Percentiles rank a stretch among this genome's conserved stretches.
phyloP scores from a whole-genome alignment of 108 stramenopile genomes.

The Fistulifera pelliculosa region DNA sequence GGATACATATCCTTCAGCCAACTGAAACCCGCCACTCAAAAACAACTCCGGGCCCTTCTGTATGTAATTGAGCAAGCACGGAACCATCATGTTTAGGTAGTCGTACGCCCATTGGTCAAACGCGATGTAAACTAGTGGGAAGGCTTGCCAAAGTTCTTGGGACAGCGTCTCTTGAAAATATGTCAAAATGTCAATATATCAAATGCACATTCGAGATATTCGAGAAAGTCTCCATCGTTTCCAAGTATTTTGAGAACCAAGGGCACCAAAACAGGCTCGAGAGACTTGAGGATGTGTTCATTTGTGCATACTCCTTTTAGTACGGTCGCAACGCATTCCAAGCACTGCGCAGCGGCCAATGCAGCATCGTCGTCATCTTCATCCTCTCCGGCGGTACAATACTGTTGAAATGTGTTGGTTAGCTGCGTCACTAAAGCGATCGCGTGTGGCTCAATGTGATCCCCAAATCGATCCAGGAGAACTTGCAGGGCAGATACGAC shows the following conservation, averaged over 20 bases:
- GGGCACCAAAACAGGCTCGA: conserved; percentile 89
- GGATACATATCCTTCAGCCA: conserved; percentile 45
- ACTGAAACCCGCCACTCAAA: conserved; percentile 40
- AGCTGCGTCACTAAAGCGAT: conserved; percentile 84
- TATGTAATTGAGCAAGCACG: conserved; percentile 91
- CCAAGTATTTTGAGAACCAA: conserved; percentile 79
- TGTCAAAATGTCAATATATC: conserved; percentile 92
- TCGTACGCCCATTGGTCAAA: conserved; percentile 95
- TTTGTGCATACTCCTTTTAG: conserved; percentile 79
- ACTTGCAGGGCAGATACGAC: conserved; percentile 90
- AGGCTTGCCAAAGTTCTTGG: conserved; percentile 85
- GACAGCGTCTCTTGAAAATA: conserved; percentile 84
- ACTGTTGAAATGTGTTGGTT: conserved; percentile 78
- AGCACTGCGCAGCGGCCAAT: conserved; percentile 92
- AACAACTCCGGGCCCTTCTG: conserved; percentile 72
- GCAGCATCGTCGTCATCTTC: conserved; percentile 96
- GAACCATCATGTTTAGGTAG: conserved; percentile 89
- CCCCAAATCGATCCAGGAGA: conserved; percentile 89
- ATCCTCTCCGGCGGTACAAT: conserved; percentile 85
- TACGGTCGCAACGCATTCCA: conserved; percentile 93
- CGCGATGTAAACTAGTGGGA: conserved; percentile 84
- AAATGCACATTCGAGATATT: conserved; percentile 89
- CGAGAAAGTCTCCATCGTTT: conserved; percentile 87
- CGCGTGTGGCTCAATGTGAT: conserved; percentile 92
- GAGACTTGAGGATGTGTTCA: conserved; percentile 59